These are phyloP conservation scores for Heliamphora pulchella DNA, from an alignment of 179 eudicot genomes.

Conservation along the genomic window DNA sequence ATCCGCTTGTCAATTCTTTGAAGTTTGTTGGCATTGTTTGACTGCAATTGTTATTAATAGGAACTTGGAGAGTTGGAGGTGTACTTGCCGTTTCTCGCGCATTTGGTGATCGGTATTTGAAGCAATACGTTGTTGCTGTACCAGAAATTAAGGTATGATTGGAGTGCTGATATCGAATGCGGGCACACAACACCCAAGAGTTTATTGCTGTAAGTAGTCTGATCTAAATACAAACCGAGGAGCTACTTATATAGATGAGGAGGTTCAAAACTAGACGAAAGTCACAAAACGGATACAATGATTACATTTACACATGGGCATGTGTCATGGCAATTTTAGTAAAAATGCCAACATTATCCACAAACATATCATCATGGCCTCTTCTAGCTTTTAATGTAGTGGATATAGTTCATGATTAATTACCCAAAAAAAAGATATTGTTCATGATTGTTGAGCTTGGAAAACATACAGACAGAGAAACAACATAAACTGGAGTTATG, in stretches of 20 bases:
- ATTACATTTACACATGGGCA: no score
- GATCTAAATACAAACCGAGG: no score
- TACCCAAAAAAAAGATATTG: no score
- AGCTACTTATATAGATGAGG: no score
- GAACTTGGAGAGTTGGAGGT: slow-evolving; percentile 99
- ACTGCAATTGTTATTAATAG: slow-evolving; percentile 22
- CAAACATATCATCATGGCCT: not conserved
- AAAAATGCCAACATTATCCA: not conserved
- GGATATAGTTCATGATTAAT: no score
- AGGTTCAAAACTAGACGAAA: no score
- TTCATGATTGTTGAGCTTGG: not conserved
- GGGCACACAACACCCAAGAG: no score
- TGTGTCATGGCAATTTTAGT: not conserved
- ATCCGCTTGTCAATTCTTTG: no score
- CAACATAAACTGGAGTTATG: no score
- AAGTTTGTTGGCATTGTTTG: not conserved
- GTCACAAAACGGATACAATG: no score
- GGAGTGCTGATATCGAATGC: not conserved
- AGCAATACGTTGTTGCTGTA: slow-evolving; percentile 96
- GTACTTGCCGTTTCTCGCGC: slow-evolving; percentile 99
- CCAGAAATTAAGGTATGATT: slow-evolving; percentile 85
- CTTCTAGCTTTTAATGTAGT: not conserved
- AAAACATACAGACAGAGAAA: not conserved
- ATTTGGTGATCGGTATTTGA: slow-evolving; percentile 91
- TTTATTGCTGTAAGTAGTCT: no score